phyloP scores from a whole-genome alignment of 2,329 filamentous ascomycete species.

The Penicillium sp. region DNA sequence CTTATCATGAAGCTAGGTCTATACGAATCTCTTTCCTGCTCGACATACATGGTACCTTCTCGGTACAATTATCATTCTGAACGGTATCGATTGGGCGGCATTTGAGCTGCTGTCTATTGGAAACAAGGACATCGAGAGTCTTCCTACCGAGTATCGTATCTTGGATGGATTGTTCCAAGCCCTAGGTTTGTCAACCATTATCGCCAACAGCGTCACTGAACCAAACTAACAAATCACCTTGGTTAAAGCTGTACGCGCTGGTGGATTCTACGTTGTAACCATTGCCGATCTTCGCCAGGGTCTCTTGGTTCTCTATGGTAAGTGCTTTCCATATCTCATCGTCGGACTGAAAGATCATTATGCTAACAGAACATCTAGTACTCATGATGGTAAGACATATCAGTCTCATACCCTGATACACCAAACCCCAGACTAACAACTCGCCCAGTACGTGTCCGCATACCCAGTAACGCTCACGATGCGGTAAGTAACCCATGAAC shows the following conservation, averaged over 20 bases:
- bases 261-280: conserved; percentile 64
- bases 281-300: conserved; percentile 54
- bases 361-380: conserved; percentile 24
- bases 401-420: background rate
- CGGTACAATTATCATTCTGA: conserved; percentile 59
- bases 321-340: background rate
- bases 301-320: conserved; percentile 33
- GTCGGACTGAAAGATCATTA: background rate
- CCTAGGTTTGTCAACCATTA: conserved; percentile 43
- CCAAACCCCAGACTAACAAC: conserved; percentile 8
- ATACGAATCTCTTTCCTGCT: conserved; percentile 57
- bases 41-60: conserved; percentile 66
- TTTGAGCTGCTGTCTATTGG: conserved; percentile 66
- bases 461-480: conserved; percentile 39
- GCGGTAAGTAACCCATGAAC: conserved; percentile 16
- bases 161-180: conserved; percentile 64
- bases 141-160: conserved; percentile 55
- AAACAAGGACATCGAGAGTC: conserved; percentile 54
- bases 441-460: conserved; percentile 34
- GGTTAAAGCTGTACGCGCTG: conserved; percentile 53
- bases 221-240: background rate
- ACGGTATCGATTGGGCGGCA: conserved; percentile 62
- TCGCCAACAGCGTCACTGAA: background rate
- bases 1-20: conserved; percentile 25
- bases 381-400: conserved; percentile 35